These are phyloP conservation scores for Fusarium sp. DNA, from an alignment of 2,329 filamentous ascomycete species.

Conservation along the genomic window DNA sequence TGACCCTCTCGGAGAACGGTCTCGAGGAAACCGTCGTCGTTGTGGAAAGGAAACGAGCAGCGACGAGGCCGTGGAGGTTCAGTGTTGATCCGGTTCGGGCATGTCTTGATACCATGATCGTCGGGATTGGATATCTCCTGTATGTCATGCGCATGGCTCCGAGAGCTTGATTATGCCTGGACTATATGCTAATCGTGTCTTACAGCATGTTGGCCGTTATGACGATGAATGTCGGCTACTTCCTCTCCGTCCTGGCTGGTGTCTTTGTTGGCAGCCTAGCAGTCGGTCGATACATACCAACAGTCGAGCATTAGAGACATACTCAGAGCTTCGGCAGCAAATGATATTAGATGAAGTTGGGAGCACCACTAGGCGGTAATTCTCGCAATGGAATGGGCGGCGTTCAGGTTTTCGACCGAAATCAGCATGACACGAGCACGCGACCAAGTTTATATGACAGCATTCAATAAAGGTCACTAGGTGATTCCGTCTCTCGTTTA, in stretches of 20 bases:
- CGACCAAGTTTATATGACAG: not conserved
- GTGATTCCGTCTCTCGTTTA: not conserved
- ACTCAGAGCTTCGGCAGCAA: no score
- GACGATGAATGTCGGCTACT: conserved; percentile 89
- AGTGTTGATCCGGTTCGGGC: conserved; percentile 82
- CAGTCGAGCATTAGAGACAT: conserved; percentile 56
- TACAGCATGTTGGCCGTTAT: conserved; percentile 91
- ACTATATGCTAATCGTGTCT: conserved; percentile 2
- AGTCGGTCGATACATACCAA: conserved; percentile 73
- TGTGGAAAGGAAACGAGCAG: conserved; percentile 65
- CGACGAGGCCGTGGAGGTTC: conserved; percentile 78
- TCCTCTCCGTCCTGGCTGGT: conserved; percentile 80
- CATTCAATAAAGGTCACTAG: not conserved
- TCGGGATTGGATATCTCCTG: conserved; percentile 86
- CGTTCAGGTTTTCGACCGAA: not conserved
- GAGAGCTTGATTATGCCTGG: not conserved
- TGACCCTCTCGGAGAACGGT: conserved; percentile 75
- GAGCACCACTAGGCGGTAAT: not conserved
- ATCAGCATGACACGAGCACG: not conserved
- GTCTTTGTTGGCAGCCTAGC: conserved; percentile 88
- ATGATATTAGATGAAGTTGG: not conserved
- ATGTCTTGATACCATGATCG: conserved; percentile 73
- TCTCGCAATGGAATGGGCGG: not conserved
- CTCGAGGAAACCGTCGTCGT: conserved; percentile 83
- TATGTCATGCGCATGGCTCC: conserved; percentile 59